Conservation (phyloP, 73 alveolate genomes). For the Symbiodinium pilosum region DNA sequence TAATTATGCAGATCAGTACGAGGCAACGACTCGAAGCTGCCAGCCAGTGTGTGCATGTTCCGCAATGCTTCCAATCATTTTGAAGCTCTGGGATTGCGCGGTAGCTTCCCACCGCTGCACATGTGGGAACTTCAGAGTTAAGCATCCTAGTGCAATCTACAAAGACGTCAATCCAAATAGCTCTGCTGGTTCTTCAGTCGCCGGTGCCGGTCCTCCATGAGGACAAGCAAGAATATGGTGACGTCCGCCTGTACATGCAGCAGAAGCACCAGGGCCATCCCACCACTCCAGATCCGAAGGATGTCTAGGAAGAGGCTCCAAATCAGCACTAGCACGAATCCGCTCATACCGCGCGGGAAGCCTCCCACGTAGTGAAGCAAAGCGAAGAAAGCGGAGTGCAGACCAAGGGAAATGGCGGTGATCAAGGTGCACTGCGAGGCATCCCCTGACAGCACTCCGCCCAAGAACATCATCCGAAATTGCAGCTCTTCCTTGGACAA, state of each 20-base stretch:
- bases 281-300: constrained; percentile 76
- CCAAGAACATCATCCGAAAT: constrained; percentile 66
- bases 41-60: too few species aligned
- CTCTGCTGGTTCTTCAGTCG: neutral
- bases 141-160: too few species aligned
- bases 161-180: too few species aligned
- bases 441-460: constrained; percentile 42
- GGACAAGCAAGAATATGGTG: constrained; percentile 49
- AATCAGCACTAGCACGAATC: constrained; percentile 46
- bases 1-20: too few species aligned
- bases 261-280: constrained; percentile 51
- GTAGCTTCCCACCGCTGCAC: too few species aligned
- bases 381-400: constrained; percentile 59
- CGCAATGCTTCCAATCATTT: too few species aligned
- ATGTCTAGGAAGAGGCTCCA: constrained; percentile 59
- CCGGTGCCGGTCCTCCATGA: constrained; percentile 23
- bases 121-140: too few species aligned
- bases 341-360: constrained; percentile 53
- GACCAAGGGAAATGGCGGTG: neutral
- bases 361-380: constrained; percentile 69
- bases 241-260: constrained; percentile 84
- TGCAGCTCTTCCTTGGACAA: constrained; percentile 60
- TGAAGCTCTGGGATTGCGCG: too few species aligned
- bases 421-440: constrained; percentile 13
- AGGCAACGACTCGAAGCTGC: too few species aligned